Percentiles rank a stretch among this genome's conserved stretches.
Evolutionary conservation across 2,329 filamentous ascomycete genomes (phyloP).

Genomic region (Apiospora koreana): DNA sequence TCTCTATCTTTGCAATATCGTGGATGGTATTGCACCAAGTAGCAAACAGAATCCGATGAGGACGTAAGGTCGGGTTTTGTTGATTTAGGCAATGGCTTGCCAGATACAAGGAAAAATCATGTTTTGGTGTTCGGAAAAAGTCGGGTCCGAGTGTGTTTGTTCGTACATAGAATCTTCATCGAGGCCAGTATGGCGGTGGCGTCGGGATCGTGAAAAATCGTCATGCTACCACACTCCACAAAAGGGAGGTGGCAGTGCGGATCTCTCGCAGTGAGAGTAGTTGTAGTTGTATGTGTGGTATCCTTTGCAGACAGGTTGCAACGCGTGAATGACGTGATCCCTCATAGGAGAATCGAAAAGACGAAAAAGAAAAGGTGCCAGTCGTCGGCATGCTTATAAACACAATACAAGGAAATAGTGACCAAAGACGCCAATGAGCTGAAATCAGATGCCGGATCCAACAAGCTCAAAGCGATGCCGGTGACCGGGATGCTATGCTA

Average conservation of each 20-base stretch:
- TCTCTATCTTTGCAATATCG: slow-evolving; percentile 15
- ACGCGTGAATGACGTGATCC: background rate
- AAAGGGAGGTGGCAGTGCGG: slow-evolving; percentile 17
- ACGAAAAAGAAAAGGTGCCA: slow-evolving; percentile 14
- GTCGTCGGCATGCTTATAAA: slow-evolving; percentile 21
- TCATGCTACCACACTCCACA: slow-evolving; percentile 13
- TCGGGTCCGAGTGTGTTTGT: slow-evolving; percentile 21
- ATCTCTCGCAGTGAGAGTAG: slow-evolving; percentile 15
- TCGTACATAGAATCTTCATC: slow-evolving; percentile 19
- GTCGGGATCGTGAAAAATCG: slow-evolving; percentile 19
- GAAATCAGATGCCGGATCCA: slow-evolving; percentile 32
- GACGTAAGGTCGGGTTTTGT: slow-evolving; percentile 15
- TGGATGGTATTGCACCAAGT: slow-evolving; percentile 1
- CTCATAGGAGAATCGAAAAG: slow-evolving; percentile 9
- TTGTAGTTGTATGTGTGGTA: background rate
- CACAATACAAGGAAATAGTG: slow-evolving; percentile 15
- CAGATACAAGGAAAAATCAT: slow-evolving; percentile 25
- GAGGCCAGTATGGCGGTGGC: slow-evolving; percentile 19
- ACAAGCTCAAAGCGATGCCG: slow-evolving; percentile 31
- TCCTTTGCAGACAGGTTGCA: background rate
- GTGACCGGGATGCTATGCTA: slow-evolving; percentile 31
- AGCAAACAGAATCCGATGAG: slow-evolving; percentile 11
- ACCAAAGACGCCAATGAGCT: slow-evolving; percentile 23
- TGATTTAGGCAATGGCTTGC: slow-evolving; percentile 13
- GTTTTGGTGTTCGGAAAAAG: slow-evolving; percentile 18